Base-by-base conservation (phyloP, 768 basidiomycete species). In the Russula olivacea region DNA sequence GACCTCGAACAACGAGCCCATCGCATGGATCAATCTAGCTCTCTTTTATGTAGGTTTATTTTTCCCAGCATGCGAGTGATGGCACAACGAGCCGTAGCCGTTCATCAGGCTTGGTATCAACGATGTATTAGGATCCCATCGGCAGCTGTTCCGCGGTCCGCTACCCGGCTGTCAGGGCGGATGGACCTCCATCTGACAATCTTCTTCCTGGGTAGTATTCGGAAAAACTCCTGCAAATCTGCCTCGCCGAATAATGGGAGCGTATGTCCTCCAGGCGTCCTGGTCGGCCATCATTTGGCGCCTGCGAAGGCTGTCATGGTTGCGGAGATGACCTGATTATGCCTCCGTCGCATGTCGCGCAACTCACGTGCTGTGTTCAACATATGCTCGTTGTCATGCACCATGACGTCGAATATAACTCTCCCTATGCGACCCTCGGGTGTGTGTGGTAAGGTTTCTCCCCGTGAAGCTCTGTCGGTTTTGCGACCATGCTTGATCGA, bases 231-330 rank as follows among this genome's bases (percentile, higher is more conserved):
- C 41, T 64, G 53, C 0, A 53, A 51, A 59, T 59, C 58, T 60
- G 54, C 60, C 58, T 34, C 58, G 23, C 58, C 47, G 63, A 60
- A 55, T 53, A 60, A 58, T 43, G 59, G 58, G 38, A 19, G 54
- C 58, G 36, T 60, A 9, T 23, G 41, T 60, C 48, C 32, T 41
- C 38, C 47, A 28, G 23, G 48, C 7, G n/a, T 49, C 28, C 47
- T n/a, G 14, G 58, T 36, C 38, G 17, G 19, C 32, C 49, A 40
- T 25, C 23, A 25, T 36, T 32, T 15, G 40, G 36, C 25, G 41
- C 55, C 9, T 14, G 51, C 17, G 15, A 61, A 54, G 15, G 34
- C 43, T 36, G 30, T 19, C 17, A 12, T 53, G 41, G 12, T 48
- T 14, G 21, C 21, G 19, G 45, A 54, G 30, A 38, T 34, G 51